A percentile compares a stretch with the other conserved stretches of the same genome.
phyloP scores from a whole-genome alignment of 108 stramenopile genomes.

The Epithemia pelagica region DNA sequence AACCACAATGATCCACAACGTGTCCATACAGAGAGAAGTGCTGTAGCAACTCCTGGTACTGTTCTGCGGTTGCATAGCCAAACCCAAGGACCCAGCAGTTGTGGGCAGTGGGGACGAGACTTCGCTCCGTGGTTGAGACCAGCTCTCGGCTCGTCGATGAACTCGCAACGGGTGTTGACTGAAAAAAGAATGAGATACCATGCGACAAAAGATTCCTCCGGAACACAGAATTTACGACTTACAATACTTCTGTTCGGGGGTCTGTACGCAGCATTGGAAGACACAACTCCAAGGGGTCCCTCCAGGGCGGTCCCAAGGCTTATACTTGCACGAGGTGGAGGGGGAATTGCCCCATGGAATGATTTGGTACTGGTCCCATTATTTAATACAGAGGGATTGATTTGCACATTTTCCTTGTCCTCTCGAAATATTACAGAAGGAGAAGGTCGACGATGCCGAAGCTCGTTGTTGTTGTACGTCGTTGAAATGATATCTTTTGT shows the following conservation, averaged over 20 bases:
- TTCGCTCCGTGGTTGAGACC: too few relatives aligned
- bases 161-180: too few relatives aligned
- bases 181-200: too few relatives aligned
- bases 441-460: background rate
- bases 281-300: too few relatives aligned
- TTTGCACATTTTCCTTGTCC: background rate
- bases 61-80: slow-evolving; percentile 11
- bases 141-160: too few relatives aligned
- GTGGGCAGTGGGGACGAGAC: too few relatives aligned
- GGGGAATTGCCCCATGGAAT: background rate
- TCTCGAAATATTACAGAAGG: background rate
- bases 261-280: too few relatives aligned
- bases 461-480: background rate
- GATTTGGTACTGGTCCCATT: too few relatives aligned
- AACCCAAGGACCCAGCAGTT: slow-evolving; percentile 17
- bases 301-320: background rate
- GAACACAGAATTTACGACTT: too few relatives aligned
- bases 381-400: too few relatives aligned
- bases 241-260: too few relatives aligned
- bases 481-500: background rate
- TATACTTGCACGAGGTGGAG: background rate
- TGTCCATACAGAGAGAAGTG: slow-evolving; percentile 14
- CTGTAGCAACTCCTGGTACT: slow-evolving; percentile 8
- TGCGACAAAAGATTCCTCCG: too few relatives aligned
- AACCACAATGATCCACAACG: background rate